phyloP scores from a whole-genome alignment of 2,329 filamentous ascomycete genomes.

The Cryoendolithus antarcticus region DNA sequence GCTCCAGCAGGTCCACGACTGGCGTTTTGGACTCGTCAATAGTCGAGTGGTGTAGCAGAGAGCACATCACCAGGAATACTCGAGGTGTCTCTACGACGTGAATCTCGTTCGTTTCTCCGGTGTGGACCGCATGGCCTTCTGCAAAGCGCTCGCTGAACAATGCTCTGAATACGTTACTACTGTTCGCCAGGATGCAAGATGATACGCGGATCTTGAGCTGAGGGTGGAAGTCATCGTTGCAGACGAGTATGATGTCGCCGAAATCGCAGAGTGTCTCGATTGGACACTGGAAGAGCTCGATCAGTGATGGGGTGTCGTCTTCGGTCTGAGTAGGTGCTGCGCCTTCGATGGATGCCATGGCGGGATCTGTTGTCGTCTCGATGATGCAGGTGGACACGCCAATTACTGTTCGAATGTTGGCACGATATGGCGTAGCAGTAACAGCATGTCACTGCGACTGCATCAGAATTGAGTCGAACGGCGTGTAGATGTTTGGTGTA shows the following conservation, averaged over 20 bases:
- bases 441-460: too few relatives aligned
- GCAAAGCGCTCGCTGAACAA: constrained; percentile 9
- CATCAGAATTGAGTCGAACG: too few relatives aligned
- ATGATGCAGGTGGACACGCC: too few relatives aligned
- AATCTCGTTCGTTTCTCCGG: constrained; percentile 5
- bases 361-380: too few relatives aligned
- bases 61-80: constrained; percentile 4
- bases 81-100: constrained; percentile 5
- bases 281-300: constrained; percentile 6
- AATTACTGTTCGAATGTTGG: too few relatives aligned
- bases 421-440: too few relatives aligned
- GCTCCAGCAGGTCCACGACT: constrained; percentile 1
- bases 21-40: background rate
- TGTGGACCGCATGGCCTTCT: constrained; percentile 5
- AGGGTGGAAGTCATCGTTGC: constrained; percentile 8
- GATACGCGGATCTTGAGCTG: constrained; percentile 8
- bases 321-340: background rate
- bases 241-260: constrained; percentile 10
- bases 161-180: constrained; percentile 7
- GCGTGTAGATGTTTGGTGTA: too few relatives aligned
- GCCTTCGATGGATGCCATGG: too few relatives aligned
- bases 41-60: constrained; percentile 5
- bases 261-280: constrained; percentile 9
- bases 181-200: constrained; percentile 10
- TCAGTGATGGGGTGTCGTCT: constrained; percentile 1